Evolutionary conservation across 1,284 basidiomycete genomes (phyloP), one percentile per base, ranked within the genome.

Genomic region (Porogramme epimiltina): DNA sequence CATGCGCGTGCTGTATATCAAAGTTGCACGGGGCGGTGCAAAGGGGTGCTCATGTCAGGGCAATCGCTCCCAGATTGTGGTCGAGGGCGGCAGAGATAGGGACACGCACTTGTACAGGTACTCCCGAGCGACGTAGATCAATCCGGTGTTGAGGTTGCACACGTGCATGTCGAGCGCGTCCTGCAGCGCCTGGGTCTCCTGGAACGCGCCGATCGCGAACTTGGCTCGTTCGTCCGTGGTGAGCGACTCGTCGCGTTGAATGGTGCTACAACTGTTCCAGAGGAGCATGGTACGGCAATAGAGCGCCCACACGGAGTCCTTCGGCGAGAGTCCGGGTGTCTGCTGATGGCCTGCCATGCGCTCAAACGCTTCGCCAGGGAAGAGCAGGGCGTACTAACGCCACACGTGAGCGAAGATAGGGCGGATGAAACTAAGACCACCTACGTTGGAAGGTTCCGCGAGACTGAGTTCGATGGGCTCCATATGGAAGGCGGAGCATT

Each of bases 261-360:
- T 42, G 20, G 77, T 77, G 52, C 77, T 73, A 60, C 81, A 85
- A 61, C 82, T 85, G 62, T 80, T 86, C 84, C 87, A 89, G 1
- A 91, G 73, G 11, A 91, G 75, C 85, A 90, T 86, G 64, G 82
- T 82, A 44, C 89, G 82, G 69, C 85, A 89, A 62, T 89, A 88
- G 28, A 91, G 72, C 0, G 86, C 88, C 87, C 87, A 90, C 3
- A 91, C 74, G 9, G 84, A 84, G 56, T 90, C 85, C 65, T 89
- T 89, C 11, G 84, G 76, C 13, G 83, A 82, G 44, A 67, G 51
- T 61, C 74, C 71, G 70, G 50, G 55, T 34, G 76, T 53, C 58
- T 69, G 54, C 66, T 60, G 56, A 45, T 61, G 59, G n/a, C 69
- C 45, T 66, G 76, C 48, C 64, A 62, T 65, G 49, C 79, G 78